Conservation (phyloP, 2,329 filamentous ascomycete species). For the Aspergillus spinulosporus region DNA sequence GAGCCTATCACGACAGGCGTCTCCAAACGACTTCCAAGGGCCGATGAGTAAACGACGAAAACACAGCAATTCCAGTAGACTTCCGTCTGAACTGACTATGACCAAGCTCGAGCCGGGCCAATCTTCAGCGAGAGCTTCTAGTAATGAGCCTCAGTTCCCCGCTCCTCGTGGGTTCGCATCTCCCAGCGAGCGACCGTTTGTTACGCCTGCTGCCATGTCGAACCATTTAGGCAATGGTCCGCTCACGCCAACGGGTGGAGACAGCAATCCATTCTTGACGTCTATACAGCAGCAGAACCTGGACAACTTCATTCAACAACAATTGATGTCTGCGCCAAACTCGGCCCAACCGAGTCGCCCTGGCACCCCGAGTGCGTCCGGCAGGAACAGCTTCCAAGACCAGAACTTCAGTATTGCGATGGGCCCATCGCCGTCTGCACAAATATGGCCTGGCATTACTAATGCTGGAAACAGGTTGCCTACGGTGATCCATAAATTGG, state of each 20-base stretch:
- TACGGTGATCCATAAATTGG: constrained; percentile 75
- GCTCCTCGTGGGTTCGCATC: constrained; percentile 39
- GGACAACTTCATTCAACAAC: constrained; percentile 64
- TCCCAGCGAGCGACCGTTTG: constrained; percentile 50
- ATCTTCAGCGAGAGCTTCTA: constrained; percentile 27
- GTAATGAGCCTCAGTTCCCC: constrained; percentile 45
- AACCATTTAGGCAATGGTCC: constrained; percentile 60
- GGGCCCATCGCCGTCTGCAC: constrained; percentile 50
- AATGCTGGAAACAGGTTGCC: constrained; percentile 55
- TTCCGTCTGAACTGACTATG: constrained; percentile 77
- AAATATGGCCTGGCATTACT: constrained; percentile 55
- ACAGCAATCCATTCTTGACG: constrained; percentile 61
- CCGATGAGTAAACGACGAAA: constrained; percentile 80
- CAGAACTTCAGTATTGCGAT: constrained; percentile 30
- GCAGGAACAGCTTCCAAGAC: constrained; percentile 46
- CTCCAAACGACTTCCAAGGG: constrained; percentile 64
- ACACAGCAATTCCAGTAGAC: constrained; percentile 66
- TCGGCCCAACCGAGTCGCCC: constrained; percentile 75
- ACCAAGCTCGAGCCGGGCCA: constrained; percentile 69
- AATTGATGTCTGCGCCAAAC: constrained; percentile 69
- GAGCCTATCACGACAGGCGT: constrained; percentile 70
- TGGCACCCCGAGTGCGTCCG: constrained; percentile 63
- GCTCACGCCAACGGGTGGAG: constrained; percentile 65
- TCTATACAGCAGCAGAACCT: constrained; percentile 62
- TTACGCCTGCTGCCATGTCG: constrained; percentile 43